These are phyloP conservation scores for Auriscalpium microsporum DNA, from an alignment of 768 basidiomycete genomes.

Conservation along the genomic window DNA sequence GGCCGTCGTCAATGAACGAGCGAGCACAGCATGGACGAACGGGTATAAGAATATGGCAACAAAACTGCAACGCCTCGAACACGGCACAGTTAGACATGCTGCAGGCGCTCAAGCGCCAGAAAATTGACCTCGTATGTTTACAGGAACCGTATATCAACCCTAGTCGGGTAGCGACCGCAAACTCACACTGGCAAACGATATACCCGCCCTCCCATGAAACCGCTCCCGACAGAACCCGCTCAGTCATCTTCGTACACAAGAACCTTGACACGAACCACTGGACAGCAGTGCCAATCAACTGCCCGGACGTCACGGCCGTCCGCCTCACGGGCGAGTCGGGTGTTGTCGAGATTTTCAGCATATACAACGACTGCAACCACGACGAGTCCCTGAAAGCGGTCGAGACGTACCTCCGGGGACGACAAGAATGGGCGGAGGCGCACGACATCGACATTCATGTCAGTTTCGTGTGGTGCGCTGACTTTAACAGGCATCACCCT, in stretches of 20 bases:
- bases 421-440: neutral
- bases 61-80: conserved; percentile 23
- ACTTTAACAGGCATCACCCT: conserved; percentile 35
- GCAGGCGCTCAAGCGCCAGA: neutral
- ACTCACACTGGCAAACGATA: conserved; percentile 9
- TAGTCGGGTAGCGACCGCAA: conserved; percentile 11
- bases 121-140: conserved; percentile 27
- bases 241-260: conserved; percentile 10
- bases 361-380: conserved; percentile 29
- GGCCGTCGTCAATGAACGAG: too few species aligned
- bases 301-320: conserved; percentile 24
- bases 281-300: neutral
- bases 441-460: conserved; percentile 8
- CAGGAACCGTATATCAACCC: conserved; percentile 32
- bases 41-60: too few species aligned
- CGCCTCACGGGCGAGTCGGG: conserved; percentile 13
- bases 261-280: conserved; percentile 8
- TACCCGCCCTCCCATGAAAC: conserved; percentile 20
- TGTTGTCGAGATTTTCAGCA: conserved; percentile 25
- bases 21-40: too few species aligned
- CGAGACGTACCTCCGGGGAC: neutral
- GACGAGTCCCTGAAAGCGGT: conserved; percentile 13
- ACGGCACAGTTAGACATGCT: conserved; percentile 14
- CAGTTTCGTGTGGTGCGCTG: conserved; percentile 22
- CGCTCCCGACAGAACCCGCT: neutral